A percentile compares a stretch with the other conserved stretches of the same genome.
phyloP scores from a whole-genome alignment of 441 rosid species.

The Corymbia citriodora region DNA sequence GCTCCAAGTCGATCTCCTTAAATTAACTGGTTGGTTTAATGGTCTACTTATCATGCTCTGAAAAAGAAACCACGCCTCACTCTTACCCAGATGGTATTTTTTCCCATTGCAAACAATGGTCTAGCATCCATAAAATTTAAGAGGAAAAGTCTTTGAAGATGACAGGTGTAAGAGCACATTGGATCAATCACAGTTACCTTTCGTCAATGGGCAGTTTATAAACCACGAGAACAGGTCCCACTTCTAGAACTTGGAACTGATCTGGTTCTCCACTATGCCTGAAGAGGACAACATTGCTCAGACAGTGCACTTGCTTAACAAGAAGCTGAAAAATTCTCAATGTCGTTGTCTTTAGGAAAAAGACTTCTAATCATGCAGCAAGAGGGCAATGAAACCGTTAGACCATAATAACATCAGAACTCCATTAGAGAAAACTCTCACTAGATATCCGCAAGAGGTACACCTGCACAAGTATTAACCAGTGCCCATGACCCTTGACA shows the following conservation, averaged over 20 bases:
- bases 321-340: not conserved
- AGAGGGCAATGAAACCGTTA: not conserved
- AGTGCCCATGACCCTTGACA: not conserved
- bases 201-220: not conserved
- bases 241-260: not conserved
- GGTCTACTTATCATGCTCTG: not conserved
- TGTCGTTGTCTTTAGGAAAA: not conserved
- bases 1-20: not conserved
- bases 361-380: not conserved
- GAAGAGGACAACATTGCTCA: not conserved
- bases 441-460: not conserved
- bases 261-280: not conserved
- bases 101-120: not conserved
- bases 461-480: not conserved
- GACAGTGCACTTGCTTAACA: not conserved
- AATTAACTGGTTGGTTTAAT: not conserved
- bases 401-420: not conserved
- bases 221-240: not conserved
- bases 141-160: not conserved
- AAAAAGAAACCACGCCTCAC: not conserved
- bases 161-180: not conserved
- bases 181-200: not conserved
- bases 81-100: not conserved
- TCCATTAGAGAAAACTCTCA: not conserved
- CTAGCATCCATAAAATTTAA: not conserved